Base-by-base conservation (phyloP, 768 basidiomycete genomes). In the Tephrocybe sp. region DNA sequence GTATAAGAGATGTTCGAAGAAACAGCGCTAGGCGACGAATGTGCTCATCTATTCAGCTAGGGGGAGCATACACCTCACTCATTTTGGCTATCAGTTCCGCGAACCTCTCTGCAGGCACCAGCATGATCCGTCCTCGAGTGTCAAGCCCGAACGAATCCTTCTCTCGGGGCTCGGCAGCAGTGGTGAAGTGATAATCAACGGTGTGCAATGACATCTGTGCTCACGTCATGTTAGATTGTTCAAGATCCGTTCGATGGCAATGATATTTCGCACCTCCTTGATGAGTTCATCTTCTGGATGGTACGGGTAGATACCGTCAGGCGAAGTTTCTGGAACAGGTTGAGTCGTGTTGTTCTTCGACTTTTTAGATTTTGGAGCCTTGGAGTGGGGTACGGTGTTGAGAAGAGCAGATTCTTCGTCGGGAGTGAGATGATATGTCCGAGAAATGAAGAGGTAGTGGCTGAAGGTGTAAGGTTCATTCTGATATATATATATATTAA, bases 261-360 rank as follows among this genome's bases (percentile, higher is more conserved):
- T 45, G 12, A n/a, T n/a, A n/a, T n/a, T 22, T 40, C 58, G 19
- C 43, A 89, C 91, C 71, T 81, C 67, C 48, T 78, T 75, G 44
- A 93, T 82, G 34, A 73, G 72, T 34, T 85, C 84, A 64, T 97
- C 94, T 63, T 97, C 94, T 0, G 88, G 84, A 61, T 97, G 93
- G n/a, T 79, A 95, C 2, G 82, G 69, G 59, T 84, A 88, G 4
- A 82, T 70, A 0, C 83, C 79, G 45, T 82, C 81, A 2, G 59
- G 57, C 11, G 74, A 69, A 6, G 64, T 59, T 39, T 42, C 59
- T 5, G 57, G 51, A 10, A 42, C 29, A 37, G 54, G 23, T 45
- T 56, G 61, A 24, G 54, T 49, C 48, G 63, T 49, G 33, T 34
- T 34, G 49, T 61, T 56, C 57, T 72, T 59, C 9, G 67, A 69